Evolutionary conservation across 257 asterid genomes (phyloP).

Genomic region (Datura wrightii): DNA sequence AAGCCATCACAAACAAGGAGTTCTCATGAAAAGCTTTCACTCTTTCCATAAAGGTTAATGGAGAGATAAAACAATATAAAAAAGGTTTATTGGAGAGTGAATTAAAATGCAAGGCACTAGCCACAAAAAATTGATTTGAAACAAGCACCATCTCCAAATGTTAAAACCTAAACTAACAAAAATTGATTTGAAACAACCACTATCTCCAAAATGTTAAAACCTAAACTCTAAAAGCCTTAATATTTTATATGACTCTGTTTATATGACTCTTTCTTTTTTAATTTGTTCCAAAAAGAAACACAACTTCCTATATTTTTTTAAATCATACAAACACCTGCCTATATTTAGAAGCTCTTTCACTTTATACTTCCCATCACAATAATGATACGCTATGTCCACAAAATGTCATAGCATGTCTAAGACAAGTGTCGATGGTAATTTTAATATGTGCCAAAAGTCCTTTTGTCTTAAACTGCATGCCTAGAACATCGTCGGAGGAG

Average conservation of each 20-base stretch:
- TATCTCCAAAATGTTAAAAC: background rate
- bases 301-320: background rate
- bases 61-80: background rate
- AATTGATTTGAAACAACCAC: background rate
- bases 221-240: background rate
- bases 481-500: background rate
- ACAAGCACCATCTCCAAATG: background rate
- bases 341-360: slow-evolving; percentile 14
- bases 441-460: background rate
- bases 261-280: background rate
- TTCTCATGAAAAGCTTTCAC: background rate
- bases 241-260: background rate
- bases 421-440: background rate
- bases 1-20: background rate
- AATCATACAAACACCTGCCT: background rate
- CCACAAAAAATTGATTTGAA: background rate
- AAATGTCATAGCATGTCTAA: background rate
- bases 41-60: slow-evolving; percentile 20
- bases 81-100: background rate
- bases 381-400: slow-evolving; percentile 14
- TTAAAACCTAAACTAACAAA: background rate
- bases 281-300: background rate
- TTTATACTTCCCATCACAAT: background rate
- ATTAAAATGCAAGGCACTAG: background rate
- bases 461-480: background rate